Percentiles rank a stretch among this genome's conserved stretches.
These are phyloP conservation scores for Hypoxylon crocopeplum DNA, from an alignment of 495 filamentous ascomycete species.

Conservation along the genomic window DNA sequence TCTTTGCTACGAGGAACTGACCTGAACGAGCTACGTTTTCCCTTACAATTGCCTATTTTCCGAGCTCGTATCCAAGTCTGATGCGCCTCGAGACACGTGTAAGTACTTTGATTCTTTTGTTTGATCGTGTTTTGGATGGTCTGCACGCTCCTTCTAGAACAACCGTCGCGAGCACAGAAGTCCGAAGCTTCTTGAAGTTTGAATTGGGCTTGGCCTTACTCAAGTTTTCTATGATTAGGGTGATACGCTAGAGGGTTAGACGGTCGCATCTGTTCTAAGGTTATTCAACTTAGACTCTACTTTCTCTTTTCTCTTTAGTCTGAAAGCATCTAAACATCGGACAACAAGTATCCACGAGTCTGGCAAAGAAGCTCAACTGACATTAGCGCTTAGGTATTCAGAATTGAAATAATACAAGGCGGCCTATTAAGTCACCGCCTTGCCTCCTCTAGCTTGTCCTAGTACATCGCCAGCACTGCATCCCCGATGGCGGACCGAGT, in stretches of 20 bases:
- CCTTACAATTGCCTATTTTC: neutral
- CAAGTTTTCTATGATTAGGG: neutral
- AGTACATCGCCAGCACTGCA: constrained; percentile 6
- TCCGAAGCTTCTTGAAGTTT: neutral
- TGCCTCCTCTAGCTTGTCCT: constrained; percentile 16
- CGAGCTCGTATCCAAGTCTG: constrained; percentile 2
- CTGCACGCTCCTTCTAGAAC: constrained; percentile 6
- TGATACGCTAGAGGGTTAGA: neutral
- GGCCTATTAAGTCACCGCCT: constrained; percentile 7
- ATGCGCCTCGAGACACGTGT: constrained; percentile 23
- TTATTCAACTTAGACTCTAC: no score
- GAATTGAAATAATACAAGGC: constrained; percentile 4
- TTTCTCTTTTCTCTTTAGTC: no score
- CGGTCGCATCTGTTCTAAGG: neutral
- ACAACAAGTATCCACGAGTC: neutral
- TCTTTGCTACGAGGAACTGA: constrained; percentile 19
- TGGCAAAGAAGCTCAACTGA: constrained; percentile 8
- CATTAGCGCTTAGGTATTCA: constrained; percentile 6
- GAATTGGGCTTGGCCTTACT: neutral
- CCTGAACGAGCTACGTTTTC: constrained; percentile 1
- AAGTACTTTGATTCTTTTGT: constrained; percentile 17
- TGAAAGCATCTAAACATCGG: neutral
- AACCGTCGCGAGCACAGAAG: no score
- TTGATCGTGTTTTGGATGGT: neutral
- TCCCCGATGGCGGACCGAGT: constrained; percentile 41